These are phyloP conservation scores for Apiotrichum sp. DNA, from an alignment of 1,284 basidiomycete genomes.

Conservation along the genomic window DNA sequence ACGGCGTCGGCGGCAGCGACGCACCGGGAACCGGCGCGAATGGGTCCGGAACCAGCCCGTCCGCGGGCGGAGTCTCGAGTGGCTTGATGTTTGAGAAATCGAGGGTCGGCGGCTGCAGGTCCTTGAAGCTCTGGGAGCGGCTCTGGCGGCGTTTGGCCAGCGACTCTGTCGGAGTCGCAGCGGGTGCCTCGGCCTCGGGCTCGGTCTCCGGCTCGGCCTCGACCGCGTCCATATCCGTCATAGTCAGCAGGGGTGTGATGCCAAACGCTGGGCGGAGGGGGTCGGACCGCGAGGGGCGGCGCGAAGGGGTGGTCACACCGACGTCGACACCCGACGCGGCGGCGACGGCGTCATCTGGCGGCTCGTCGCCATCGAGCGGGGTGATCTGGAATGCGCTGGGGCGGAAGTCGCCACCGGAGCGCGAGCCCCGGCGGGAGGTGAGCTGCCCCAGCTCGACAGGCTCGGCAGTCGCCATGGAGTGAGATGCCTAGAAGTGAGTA, in stretches of 20 bases:
- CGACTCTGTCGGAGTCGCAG: not conserved
- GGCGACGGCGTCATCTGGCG: too few species aligned
- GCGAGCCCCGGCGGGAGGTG: not conserved
- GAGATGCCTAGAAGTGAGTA: too few species aligned
- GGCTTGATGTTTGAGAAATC: not conserved
- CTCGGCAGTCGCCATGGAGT: too few species aligned
- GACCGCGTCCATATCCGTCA: not conserved
- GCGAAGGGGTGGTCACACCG: not conserved
- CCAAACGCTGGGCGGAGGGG: not conserved
- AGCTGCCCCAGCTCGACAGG: not conserved
- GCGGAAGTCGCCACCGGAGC: not conserved
- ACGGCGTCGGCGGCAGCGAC: not conserved
- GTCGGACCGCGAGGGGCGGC: not conserved
- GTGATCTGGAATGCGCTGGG: slow-evolving; percentile 1
- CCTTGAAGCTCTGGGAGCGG: slow-evolving; percentile 3
- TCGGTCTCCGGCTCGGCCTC: not conserved
- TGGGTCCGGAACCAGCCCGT: not conserved
- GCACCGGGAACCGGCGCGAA: not conserved
- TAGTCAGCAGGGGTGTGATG: not conserved
- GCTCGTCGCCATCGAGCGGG: not conserved
- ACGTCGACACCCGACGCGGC: not conserved
- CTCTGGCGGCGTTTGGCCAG: not conserved
- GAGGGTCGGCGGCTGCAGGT: not conserved
- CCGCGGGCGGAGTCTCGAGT: not conserved
- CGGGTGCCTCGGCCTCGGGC: too few species aligned